Evolutionary conservation across 768 basidiomycete species (phyloP), one percentile per base, ranked within the genome.

Genomic region (Mycena amicta): DNA sequence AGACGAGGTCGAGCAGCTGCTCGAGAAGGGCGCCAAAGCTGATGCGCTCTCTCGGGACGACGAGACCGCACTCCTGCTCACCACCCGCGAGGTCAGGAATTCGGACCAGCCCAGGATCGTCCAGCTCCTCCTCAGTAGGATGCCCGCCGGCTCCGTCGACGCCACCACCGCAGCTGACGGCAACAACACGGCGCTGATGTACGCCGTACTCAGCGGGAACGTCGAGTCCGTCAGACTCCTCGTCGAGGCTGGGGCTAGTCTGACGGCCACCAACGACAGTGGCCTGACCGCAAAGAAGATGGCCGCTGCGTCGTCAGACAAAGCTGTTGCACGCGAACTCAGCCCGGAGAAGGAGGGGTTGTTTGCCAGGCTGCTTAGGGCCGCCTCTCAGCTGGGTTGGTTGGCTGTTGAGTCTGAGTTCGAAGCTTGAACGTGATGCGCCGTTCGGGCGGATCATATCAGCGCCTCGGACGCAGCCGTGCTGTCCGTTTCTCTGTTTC

Each of bases 151-250:
- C 39, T 41, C 56, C 20, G 31, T 58, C 51, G 57, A 58, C 52
- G 51, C 50, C 25, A 58, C 57, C 41, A 58, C 41, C 31, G 23
- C 57, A 23, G 57, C 41, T 40, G 33, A 53, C 57, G 43, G 43
- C 30, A 58, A 58, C 57, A 58, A 58, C 30, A 58, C 57, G 23
- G 40, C 57, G 43, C 45, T 58, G 23, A 58, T 58, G 57, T 53
- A 52, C 57, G 50, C 57, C 18, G 37, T 47, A 22, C 29, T 53
- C 30, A 30, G 22, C 22, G 31, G 16, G 41, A 50, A 58, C 51
- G 8, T 52, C 31, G 51, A 58, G 31, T 52, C 57, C 37, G 28
- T 58, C 43, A 31, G 51, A 30, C 52, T 58, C 41, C 51, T 58
- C 43, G 57, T 53, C 29, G 40, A 45, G 30, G 57, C 57, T 33